Conservation (phyloP, 345 rosid species). For the Geranium brycei region DNA sequence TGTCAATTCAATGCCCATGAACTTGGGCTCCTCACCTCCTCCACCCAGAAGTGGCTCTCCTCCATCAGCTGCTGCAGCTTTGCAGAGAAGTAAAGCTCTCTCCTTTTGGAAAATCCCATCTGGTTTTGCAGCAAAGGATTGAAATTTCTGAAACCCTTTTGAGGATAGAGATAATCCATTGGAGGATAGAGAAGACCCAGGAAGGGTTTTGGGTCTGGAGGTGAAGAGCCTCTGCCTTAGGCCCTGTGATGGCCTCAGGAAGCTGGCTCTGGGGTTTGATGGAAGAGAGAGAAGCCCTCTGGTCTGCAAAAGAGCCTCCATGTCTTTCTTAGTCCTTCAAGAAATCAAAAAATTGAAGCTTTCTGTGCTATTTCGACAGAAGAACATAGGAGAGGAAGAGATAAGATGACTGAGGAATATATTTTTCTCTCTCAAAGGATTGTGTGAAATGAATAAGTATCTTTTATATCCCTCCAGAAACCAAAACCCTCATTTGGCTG, state of each 20-base stretch:
- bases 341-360: constrained; percentile 3
- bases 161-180: constrained; percentile 13
- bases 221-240: constrained; percentile 66
- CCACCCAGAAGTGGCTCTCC: constrained; percentile 43
- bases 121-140: constrained; percentile 32
- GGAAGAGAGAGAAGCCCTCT: constrained; percentile 68
- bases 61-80: constrained; percentile 68
- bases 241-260: constrained; percentile 44
- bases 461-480: neutral
- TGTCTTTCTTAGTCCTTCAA: constrained; percentile 20
- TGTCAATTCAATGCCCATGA: constrained; percentile 55
- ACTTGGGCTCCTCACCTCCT: constrained; percentile 32
- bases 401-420: neutral
- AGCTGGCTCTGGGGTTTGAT: constrained; percentile 34
- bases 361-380: neutral
- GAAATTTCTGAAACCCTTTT: constrained; percentile 25
- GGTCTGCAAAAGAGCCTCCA: constrained; percentile 68
- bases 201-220: constrained; percentile 28
- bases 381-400: neutral
- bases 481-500: neutral
- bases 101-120: constrained; percentile 28
- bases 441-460: neutral
- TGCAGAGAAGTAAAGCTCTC: constrained; percentile 47
- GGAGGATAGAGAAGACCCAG: constrained; percentile 40
- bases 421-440: neutral